Base-by-base conservation (phyloP, 352 stramenopile species). In the Phytopythium montanum region DNA sequence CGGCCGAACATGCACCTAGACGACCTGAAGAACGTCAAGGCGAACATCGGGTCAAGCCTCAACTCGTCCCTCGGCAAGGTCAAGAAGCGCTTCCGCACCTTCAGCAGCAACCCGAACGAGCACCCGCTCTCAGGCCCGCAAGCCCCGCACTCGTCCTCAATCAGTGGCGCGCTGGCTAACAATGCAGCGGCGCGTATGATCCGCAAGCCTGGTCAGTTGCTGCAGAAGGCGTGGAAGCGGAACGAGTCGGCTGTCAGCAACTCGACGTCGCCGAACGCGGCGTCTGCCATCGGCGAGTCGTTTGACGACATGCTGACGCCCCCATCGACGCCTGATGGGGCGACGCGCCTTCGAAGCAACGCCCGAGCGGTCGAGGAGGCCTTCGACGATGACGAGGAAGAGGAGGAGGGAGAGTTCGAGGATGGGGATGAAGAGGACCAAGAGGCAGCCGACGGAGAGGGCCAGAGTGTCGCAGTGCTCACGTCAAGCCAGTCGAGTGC, bases 61-160 rank as follows among this genome's bases (percentile, higher is more conserved):
- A 91, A 86, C 51, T 79, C 68, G 9, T 90, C 81, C 5, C 62
- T 90, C 18, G 74, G 78, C 45, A 91, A 91, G 61, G 80, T 93
- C 36, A 90, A 89, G 54, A 83, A 73, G 34, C 76, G 75, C 14
- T 90, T 93, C 26, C 73, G 73, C 0, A 87, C 79, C n/a, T 60
- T 89, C 44, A 73, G 75, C 16, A 75, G 66, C 19, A 73, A 88
- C 49, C 70, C 79, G 38, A 79, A 83, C 51, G 73, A 85, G 45
- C 55, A 55, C 18, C 29, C 65, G 0, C 56, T 74, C 0, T 65
- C 70, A 9, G 60, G 64, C 0, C 64, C 71, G 38, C 56, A 68
- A 59, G 23, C 50, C 2, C 50, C 50, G 1, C 29, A 29, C 3
- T 42, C 65, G 2, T 50, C 58, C 3, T 72, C 69, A 1, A 70